A percentile compares a stretch with the other conserved stretches of the same genome.
Evolutionary conservation across 371 early-diverging fungal genomes (phyloP).

Genomic region (Apophysomyces sp.): DNA sequence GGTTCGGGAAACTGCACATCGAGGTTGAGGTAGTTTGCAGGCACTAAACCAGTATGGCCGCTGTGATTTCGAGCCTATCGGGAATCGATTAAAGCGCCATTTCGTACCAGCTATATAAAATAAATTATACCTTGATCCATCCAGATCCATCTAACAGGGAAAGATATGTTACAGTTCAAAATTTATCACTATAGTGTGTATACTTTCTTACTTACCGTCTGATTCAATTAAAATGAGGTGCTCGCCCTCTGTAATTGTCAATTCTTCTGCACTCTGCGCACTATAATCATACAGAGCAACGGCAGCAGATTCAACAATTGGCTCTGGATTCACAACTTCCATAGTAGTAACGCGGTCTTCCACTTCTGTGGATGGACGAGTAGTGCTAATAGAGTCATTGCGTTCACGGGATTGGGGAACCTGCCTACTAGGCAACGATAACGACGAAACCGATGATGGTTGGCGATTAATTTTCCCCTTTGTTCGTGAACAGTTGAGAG

Average conservation of each 20-base stretch:
- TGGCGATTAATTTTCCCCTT: constrained; percentile 59
- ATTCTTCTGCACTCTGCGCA: constrained; percentile 74
- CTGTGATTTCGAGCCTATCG: constrained; percentile 22
- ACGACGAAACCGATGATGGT: background rate
- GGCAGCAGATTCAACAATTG: background rate
- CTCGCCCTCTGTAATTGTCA: constrained; percentile 69
- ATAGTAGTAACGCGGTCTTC: background rate
- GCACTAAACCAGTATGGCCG: constrained; percentile 67
- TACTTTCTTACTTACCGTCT: constrained; percentile 24
- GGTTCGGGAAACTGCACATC: background rate
- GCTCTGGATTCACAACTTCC: background rate
- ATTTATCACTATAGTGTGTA: background rate
- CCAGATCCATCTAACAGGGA: constrained; percentile 63
- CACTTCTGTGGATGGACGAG: background rate
- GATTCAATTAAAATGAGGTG: constrained; percentile 57
- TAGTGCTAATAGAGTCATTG: background rate
- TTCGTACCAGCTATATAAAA: background rate
- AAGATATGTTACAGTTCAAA: background rate
- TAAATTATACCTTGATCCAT: constrained; percentile 68
- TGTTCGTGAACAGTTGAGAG: constrained; percentile 67
- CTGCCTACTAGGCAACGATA: background rate
- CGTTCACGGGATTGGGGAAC: background rate
- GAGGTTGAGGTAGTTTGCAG: constrained; percentile 59
- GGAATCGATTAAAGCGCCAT: background rate
- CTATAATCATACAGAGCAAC: constrained; percentile 72